These are phyloP conservation scores for Vitis labrusca DNA, from an alignment of 164 flowering plant species.

Conservation along the genomic window DNA sequence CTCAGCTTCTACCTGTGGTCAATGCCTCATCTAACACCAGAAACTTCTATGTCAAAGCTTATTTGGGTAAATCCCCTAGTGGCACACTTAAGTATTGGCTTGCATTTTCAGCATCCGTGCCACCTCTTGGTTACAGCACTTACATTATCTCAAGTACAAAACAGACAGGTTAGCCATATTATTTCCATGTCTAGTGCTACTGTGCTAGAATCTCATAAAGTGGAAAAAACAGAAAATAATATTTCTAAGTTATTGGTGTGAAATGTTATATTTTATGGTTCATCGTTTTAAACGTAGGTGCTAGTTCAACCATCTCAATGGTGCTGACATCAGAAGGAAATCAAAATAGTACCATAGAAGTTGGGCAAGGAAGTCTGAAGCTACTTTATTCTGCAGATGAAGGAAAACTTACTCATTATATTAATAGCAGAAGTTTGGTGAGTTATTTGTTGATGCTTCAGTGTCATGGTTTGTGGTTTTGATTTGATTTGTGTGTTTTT, in stretches of 20 bases:
- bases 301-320: constrained; percentile 44
- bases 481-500: not conserved
- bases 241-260: constrained; percentile 10
- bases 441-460: constrained; percentile 5
- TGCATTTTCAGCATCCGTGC: constrained; percentile 74
- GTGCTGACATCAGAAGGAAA: constrained; percentile 31
- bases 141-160: constrained; percentile 53
- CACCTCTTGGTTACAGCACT: constrained; percentile 91
- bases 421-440: constrained; percentile 65
- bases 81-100: constrained; percentile 65
- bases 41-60: constrained; percentile 62
- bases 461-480: not conserved
- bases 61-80: constrained; percentile 53
- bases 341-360: constrained; percentile 43
- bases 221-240: not conserved
- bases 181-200: not conserved
- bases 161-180: constrained; percentile 39
- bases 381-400: constrained; percentile 55
- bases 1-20: constrained; percentile 68
- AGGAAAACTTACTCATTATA: constrained; percentile 63
- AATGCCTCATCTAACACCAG: constrained; percentile 43
- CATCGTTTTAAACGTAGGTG: constrained; percentile 29
- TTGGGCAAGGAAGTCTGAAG: constrained; percentile 81
- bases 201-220: not conserved
- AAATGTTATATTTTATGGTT: not conserved